Evolutionary conservation across 495 filamentous ascomycete species (phyloP), one percentile per base, ranked within the genome.

Genomic region (Penicillium parvum): DNA sequence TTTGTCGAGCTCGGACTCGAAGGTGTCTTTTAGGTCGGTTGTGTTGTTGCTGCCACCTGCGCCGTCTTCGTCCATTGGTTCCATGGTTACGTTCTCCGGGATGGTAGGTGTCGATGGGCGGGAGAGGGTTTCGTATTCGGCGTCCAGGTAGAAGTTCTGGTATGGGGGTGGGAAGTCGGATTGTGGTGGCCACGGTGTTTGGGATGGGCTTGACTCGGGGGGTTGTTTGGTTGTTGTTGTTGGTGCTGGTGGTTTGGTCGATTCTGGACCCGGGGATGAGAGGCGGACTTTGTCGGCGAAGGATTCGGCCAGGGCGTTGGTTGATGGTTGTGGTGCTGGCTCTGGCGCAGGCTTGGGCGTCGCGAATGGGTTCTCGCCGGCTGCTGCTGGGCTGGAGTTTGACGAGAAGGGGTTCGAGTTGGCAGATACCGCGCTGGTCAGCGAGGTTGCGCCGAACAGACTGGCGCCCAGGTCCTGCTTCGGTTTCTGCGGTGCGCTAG

Each of bases 81-180:
- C 81, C 46, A 85, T 72, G 22, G 74, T 69, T 36, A 75, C 68
- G 36, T 71, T 76, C 22, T 68, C 72, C 8, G 58, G 74, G 53
- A 57, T 69, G 32, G 47, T 61, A 30, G 52, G 66, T 37, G 45
- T 76, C 49, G 43, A 78, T 50, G 60, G 73, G 37, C 45, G 61
- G 17, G 43, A 84, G 29, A 96, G 78, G 12, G 81, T 83, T 60
- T 97, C 94, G 71, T 88, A 90, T 49, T 96, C 92, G 8, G 90
- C 91, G 58, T 97, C 91, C 30, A 99, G 79, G 71, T 86, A 83
- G 65, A 80, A 86, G 33, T 74, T 59, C 0, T 88, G 83, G 69
- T 88, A 96, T 4, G 86, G 70, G 0, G 69, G 14, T 2, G 88
- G 88, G 49, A 85, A 82, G 2, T 66, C 63, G 5, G 79, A 66